phyloP scores from a whole-genome alignment of 768 basidiomycete genomes.

The Leccinum boreale region DNA sequence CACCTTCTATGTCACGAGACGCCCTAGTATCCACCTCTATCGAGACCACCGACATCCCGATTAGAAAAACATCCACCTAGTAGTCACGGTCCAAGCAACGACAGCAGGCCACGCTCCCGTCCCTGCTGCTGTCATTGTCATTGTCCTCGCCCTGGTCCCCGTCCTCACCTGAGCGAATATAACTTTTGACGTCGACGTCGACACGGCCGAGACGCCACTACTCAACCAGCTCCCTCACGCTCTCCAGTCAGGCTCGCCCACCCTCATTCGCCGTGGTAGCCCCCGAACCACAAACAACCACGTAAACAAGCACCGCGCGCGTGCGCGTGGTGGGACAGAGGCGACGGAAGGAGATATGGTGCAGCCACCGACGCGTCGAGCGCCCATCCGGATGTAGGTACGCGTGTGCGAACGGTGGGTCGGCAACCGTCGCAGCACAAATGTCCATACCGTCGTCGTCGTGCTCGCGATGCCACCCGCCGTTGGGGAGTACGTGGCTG shows the following conservation, averaged over 20 bases:
- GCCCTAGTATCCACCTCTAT: no score
- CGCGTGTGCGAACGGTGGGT: neutral
- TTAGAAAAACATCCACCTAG: slow-evolving; percentile 30
- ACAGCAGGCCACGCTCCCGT: slow-evolving; percentile 24
- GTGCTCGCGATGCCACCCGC: slow-evolving; percentile 31
- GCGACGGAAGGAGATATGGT: slow-evolving; percentile 40
- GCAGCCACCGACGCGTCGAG: neutral
- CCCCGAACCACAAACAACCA: slow-evolving; percentile 56
- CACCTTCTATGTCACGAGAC: no score
- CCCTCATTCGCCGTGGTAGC: slow-evolving; percentile 50
- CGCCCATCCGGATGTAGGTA: neutral
- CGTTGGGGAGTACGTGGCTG: slow-evolving; percentile 29
- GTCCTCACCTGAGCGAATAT: slow-evolving; percentile 7
- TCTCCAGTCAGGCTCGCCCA: slow-evolving; percentile 40
- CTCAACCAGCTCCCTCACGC: slow-evolving; percentile 10
- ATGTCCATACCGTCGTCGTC: slow-evolving; percentile 5
- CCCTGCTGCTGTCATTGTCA: no score
- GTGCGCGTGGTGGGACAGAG: slow-evolving; percentile 22
- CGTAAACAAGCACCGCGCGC: slow-evolving; percentile 44
- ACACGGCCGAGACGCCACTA: neutral
- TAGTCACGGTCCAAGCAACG: slow-evolving; percentile 17
- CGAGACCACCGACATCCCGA: neutral
- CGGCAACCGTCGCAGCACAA: neutral
- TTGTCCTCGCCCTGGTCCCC: neutral
- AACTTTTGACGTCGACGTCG: slow-evolving; percentile 1